Percentiles rank a stretch among this genome's conserved stretches.
Conservation (phyloP, 1,139 yeast species). For the Suhomyces guaymorum region DNA sequence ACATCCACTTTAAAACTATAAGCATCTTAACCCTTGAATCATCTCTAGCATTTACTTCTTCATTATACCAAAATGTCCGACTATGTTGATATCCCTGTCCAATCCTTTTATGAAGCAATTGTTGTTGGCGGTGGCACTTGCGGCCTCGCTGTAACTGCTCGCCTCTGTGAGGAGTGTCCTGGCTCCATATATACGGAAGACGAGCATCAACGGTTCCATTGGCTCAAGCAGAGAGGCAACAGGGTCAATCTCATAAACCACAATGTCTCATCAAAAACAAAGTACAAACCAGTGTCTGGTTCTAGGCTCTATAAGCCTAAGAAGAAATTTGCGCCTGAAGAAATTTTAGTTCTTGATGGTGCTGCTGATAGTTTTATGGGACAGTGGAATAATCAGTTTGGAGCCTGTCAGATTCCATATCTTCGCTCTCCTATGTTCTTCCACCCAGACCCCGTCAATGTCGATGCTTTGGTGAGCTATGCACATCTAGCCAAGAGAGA, state of each 20-base stretch:
- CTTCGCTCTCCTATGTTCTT: constrained; percentile 54
- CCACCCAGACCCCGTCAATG: constrained; percentile 49
- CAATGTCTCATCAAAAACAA: constrained; percentile 18
- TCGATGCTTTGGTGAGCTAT: constrained; percentile 47
- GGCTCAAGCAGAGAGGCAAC: constrained; percentile 36
- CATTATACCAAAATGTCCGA: constrained; percentile 3
- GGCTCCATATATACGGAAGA: constrained; percentile 44
- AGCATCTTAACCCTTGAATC: too few species aligned
- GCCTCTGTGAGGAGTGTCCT: constrained; percentile 41
- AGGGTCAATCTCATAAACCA: constrained; percentile 29
- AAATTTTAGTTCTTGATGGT: constrained; percentile 37
- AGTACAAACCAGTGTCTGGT: constrained; percentile 18
- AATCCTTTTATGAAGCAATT: constrained; percentile 32
- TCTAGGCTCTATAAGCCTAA: constrained; percentile 17
- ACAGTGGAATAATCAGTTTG: constrained; percentile 50
- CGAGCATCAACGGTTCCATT: constrained; percentile 45
- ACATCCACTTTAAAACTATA: too few species aligned
- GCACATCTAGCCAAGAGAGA: constrained; percentile 37
- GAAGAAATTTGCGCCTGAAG: constrained; percentile 24
- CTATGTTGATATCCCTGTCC: constrained; percentile 16
- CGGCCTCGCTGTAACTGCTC: constrained; percentile 37
- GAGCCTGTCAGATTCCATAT: constrained; percentile 43
- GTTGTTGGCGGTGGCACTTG: constrained; percentile 46
- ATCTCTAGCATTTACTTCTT: too few species aligned
- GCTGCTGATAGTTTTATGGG: constrained; percentile 34